A percentile compares a stretch with the other conserved stretches of the same genome.
Evolutionary conservation across 208 protist species (phyloP).

Genomic region (Wallacemonas sp.): DNA sequence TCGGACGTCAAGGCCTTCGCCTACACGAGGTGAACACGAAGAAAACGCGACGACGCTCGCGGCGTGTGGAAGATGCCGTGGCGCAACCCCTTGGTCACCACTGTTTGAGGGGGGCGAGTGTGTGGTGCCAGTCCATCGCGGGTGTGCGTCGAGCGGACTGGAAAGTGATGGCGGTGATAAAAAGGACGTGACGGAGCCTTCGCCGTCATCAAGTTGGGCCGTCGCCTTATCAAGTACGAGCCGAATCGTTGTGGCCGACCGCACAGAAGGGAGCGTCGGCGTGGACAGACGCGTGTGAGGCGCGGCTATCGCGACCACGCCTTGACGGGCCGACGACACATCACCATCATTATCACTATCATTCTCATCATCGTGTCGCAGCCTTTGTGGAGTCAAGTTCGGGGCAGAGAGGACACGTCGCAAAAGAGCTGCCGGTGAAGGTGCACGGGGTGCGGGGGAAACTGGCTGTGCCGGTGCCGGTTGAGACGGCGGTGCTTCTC

Average conservation of each 20-base stretch:
- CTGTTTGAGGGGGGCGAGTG: too few relatives aligned
- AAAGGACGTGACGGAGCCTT: too few relatives aligned
- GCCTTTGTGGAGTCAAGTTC: background rate
- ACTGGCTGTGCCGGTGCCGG: background rate
- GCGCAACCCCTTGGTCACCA: too few relatives aligned
- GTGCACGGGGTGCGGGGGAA: background rate
- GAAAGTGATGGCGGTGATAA: too few relatives aligned
- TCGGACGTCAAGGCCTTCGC: too few relatives aligned
- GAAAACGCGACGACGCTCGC: background rate
- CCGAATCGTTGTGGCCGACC: background rate
- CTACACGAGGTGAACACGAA: background rate
- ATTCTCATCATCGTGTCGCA: background rate
- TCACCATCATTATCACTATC: too few relatives aligned
- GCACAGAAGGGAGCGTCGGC: background rate
- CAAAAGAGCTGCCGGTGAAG: background rate
- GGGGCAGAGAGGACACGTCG: background rate
- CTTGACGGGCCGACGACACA: too few relatives aligned
- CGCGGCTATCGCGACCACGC: too few relatives aligned
- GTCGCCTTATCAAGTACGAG: background rate
- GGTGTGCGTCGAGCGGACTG: too few relatives aligned
- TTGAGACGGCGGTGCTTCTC: too few relatives aligned
- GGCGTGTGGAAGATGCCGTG: constrained; percentile 1
- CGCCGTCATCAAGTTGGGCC: too few relatives aligned
- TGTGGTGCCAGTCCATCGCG: too few relatives aligned
- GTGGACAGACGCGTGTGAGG: background rate